Percentiles rank a stretch among this genome's conserved stretches.
Evolutionary conservation across 768 basidiomycete genomes (phyloP).

Genomic region (Sistotremastrum niveocremeum): DNA sequence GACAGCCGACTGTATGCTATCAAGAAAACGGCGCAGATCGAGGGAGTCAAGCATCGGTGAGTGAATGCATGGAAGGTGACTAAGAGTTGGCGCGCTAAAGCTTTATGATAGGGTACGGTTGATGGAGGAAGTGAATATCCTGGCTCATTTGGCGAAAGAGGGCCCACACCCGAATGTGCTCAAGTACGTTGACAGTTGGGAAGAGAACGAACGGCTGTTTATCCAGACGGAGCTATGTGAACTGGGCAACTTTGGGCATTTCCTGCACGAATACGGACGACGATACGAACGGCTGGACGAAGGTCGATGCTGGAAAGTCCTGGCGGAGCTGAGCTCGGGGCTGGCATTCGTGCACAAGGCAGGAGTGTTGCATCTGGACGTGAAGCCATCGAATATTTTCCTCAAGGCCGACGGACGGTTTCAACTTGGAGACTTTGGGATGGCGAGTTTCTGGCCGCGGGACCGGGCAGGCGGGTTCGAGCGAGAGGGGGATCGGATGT

Average conservation of each 20-base stretch:
- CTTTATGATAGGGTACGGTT: slow-evolving; percentile 49
- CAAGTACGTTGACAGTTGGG: slow-evolving; percentile 90
- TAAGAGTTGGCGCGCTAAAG: background rate
- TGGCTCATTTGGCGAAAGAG: slow-evolving; percentile 52
- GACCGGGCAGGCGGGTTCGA: slow-evolving; percentile 43
- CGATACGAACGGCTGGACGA: slow-evolving; percentile 79
- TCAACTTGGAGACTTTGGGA: slow-evolving; percentile 97
- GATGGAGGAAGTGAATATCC: slow-evolving; percentile 87
- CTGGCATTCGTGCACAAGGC: slow-evolving; percentile 80
- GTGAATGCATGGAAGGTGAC: slow-evolving; percentile 9
- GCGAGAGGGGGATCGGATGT: slow-evolving; percentile 93
- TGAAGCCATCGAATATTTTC: slow-evolving; percentile 97
- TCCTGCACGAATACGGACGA: slow-evolving; percentile 85
- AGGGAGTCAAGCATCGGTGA: slow-evolving; percentile 83
- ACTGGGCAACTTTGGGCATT: slow-evolving; percentile 80
- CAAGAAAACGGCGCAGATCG: slow-evolving; percentile 89
- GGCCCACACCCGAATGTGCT: slow-evolving; percentile 69
- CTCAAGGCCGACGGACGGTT: slow-evolving; percentile 76
- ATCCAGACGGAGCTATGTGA: slow-evolving; percentile 94
- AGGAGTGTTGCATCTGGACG: slow-evolving; percentile 85
- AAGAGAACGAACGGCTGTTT: slow-evolving; percentile 74
- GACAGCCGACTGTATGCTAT: slow-evolving; percentile 54
- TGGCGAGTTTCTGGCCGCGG: slow-evolving; percentile 91
- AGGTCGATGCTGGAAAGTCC: slow-evolving; percentile 89
- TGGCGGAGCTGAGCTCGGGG: slow-evolving; percentile 80